Evolutionary conservation across 192 early-diverging fungal species (phyloP).

Genomic region (Lobosporangium transversale): DNA sequence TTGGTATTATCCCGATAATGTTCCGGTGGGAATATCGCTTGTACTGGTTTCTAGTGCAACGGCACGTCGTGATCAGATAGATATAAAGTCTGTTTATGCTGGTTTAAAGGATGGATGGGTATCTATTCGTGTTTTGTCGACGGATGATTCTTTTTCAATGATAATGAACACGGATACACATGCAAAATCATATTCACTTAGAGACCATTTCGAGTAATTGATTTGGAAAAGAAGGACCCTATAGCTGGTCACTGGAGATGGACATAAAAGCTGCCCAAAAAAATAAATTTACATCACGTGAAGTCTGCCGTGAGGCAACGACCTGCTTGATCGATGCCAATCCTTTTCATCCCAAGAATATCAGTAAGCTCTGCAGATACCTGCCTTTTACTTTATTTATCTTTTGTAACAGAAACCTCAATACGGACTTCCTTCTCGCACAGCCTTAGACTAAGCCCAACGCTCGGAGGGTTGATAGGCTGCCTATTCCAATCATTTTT

Average conservation of each 20-base stretch:
- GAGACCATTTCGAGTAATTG: slow-evolving; percentile 34
- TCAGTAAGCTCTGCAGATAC: too few species aligned
- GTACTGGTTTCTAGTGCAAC: not conserved
- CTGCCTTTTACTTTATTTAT: too few species aligned
- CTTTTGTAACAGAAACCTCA: too few species aligned
- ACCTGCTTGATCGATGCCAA: too few species aligned
- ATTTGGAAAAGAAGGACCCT: slow-evolving; percentile 31
- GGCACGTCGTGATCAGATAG: not conserved
- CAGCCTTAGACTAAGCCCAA: too few species aligned
- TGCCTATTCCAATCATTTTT: too few species aligned
- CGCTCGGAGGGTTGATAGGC: too few species aligned
- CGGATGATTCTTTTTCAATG: slow-evolving; percentile 9
- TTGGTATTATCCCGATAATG: too few species aligned
- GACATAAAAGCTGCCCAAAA: slow-evolving; percentile 4
- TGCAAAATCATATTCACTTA: slow-evolving; percentile 12
- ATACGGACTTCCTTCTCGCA: too few species aligned
- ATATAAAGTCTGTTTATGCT: not conserved
- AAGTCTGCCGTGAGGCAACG: too few species aligned
- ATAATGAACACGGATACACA: not conserved
- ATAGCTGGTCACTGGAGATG: not conserved
- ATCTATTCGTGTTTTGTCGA: not conserved
- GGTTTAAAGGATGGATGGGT: slow-evolving; percentile 1
- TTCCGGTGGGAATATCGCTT: too few species aligned
- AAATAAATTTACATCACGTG: slow-evolving; percentile 1
- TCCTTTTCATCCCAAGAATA: too few species aligned